Evolutionary conservation across 1,139 yeast genomes (phyloP).

Genomic region (Arxiozyma bovina): DNA sequence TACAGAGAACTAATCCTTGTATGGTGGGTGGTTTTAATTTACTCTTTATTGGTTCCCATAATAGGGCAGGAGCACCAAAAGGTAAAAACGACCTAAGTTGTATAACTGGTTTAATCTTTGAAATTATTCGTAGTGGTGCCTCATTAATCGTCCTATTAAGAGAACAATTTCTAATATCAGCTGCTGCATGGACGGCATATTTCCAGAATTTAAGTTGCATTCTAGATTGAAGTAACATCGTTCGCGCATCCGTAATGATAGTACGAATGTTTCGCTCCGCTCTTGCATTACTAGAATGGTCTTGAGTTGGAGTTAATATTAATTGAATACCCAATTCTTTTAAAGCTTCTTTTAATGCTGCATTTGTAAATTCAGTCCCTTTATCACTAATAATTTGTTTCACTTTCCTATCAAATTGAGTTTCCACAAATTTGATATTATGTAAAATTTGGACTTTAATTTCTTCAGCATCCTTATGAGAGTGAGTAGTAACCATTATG

Average conservation of each 20-base stretch:
- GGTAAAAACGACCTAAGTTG: conserved; percentile 2
- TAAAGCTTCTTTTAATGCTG: not conserved
- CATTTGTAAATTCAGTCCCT: conserved; percentile 6
- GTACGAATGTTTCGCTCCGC: conserved; percentile 5
- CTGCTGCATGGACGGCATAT: conserved; percentile 5
- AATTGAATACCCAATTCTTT: conserved; percentile 1
- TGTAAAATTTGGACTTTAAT: conserved; percentile 1
- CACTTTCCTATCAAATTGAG: conserved; percentile 3
- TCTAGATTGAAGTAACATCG: conserved; percentile 1
- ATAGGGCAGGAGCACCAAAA: conserved; percentile 1
- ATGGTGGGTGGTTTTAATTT: not conserved
- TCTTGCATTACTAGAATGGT: conserved; percentile 5
- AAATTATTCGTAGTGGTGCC: conserved; percentile 1
- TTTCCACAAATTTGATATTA: conserved; percentile 1
- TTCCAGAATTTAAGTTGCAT: conserved; percentile 4
- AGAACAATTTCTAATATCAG: conserved; percentile 3
- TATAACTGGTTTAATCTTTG: not conserved
- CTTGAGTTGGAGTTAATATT: conserved; percentile 1
- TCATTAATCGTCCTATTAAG: not conserved
- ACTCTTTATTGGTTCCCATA: not conserved
- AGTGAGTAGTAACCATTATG: conserved; percentile 1
- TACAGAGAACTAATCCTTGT: not conserved
- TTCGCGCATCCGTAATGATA: conserved; percentile 2
- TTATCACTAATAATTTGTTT: conserved; percentile 2
- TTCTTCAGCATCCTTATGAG: not conserved